Evolutionary conservation across 106 monocot genomes (phyloP).

Genomic region (Dendrobium huoshanense): DNA sequence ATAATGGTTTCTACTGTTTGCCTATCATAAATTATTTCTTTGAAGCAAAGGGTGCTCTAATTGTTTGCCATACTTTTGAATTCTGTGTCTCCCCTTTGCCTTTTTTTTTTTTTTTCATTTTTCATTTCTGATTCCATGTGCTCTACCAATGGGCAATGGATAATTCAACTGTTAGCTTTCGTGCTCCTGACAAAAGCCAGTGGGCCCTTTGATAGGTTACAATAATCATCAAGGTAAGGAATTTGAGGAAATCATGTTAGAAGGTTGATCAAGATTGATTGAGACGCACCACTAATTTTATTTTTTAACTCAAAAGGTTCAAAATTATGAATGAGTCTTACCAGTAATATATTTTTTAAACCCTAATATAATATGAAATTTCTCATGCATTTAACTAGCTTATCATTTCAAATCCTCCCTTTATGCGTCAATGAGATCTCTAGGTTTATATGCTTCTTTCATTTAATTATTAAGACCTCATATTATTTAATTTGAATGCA

Average conservation of each 20-base stretch:
- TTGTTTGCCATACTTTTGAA: slow-evolving; percentile 19
- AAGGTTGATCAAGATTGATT: no score
- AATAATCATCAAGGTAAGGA: slow-evolving; percentile 1
- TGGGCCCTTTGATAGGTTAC: slow-evolving; percentile 15
- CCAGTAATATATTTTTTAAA: background rate
- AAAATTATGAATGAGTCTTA: slow-evolving; percentile 5
- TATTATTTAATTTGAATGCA: slow-evolving; percentile 25
- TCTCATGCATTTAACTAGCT: no score
- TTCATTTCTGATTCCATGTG: slow-evolving; percentile 2
- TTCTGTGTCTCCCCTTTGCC: background rate
- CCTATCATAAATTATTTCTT: slow-evolving; percentile 28
- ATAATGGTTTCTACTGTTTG: slow-evolving; percentile 14
- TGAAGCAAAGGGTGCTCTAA: slow-evolving; percentile 31
- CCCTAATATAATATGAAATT: no score
- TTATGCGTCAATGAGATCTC: background rate
- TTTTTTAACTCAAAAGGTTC: background rate
- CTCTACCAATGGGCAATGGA: background rate
- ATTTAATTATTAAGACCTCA: slow-evolving; percentile 19
- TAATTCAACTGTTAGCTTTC: slow-evolving; percentile 16
- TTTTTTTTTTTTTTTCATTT: background rate
- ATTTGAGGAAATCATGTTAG: no score
- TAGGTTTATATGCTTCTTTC: slow-evolving; percentile 14
- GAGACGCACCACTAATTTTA: background rate
- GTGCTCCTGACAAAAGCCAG: slow-evolving; percentile 18
- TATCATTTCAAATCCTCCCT: no score